phyloP scores from a whole-genome alignment of 495 filamentous ascomycete species.

The Hypoxylon trugodes region DNA sequence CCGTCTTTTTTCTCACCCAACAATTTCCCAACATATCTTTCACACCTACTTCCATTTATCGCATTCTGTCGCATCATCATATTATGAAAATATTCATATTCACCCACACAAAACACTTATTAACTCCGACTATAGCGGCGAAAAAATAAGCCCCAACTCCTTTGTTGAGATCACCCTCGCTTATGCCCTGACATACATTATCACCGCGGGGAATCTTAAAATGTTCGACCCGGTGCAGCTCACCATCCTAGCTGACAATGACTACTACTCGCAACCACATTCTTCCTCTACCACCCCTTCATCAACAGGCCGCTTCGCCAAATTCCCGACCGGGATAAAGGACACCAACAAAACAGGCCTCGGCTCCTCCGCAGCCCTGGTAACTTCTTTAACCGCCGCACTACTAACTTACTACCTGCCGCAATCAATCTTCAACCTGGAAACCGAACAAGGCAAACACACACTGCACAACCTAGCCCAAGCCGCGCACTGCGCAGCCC shows the following conservation, averaged over 20 bases:
- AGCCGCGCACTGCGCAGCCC: slow-evolving; percentile 91
- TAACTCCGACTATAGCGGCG: slow-evolving; percentile 38
- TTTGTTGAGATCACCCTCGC: slow-evolving; percentile 91
- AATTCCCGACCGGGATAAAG: slow-evolving; percentile 77
- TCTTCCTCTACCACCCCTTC: slow-evolving; percentile 17
- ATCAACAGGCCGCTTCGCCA: slow-evolving; percentile 65
- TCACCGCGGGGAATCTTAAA: slow-evolving; percentile 60
- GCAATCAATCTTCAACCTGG: slow-evolving; percentile 60
- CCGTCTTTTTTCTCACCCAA: not conserved
- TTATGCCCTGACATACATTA: slow-evolving; percentile 86
- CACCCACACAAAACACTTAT: not conserved
- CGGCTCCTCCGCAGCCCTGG: slow-evolving; percentile 92
- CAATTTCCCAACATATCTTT: too few relatives aligned
- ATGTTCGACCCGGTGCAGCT: slow-evolving; percentile 73
- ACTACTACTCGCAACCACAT: slow-evolving; percentile 88
- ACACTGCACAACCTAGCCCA: slow-evolving; percentile 92
- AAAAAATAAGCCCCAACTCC: slow-evolving; percentile 63
- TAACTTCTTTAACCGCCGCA: slow-evolving; percentile 87
- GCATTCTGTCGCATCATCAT: not conserved
- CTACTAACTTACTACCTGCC: slow-evolving; percentile 84
- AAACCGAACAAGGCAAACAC: slow-evolving; percentile 41
- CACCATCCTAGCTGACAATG: slow-evolving; percentile 91
- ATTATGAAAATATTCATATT: not conserved
- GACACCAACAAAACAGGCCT: slow-evolving; percentile 95
- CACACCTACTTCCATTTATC: not conserved